Conservation (phyloP, 306 rosid species). For the Pterocarpus macrocarpus region DNA sequence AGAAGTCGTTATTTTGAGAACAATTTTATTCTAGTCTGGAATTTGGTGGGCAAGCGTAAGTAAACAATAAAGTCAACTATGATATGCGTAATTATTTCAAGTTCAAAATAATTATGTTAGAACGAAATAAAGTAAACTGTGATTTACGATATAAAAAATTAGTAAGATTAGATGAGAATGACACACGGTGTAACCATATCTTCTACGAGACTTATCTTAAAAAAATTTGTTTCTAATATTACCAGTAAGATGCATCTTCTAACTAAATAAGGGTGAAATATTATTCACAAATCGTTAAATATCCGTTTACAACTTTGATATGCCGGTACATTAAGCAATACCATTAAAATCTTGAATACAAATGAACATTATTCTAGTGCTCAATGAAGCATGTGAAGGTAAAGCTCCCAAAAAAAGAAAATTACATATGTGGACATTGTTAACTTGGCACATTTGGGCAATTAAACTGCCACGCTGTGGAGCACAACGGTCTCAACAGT, state of each 20-base stretch:
- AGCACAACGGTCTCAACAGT: constrained; percentile 49
- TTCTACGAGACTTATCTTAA: too few species aligned
- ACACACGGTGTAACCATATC: too few species aligned
- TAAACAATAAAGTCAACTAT: too few species aligned
- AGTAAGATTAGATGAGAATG: too few species aligned
- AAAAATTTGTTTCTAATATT: too few species aligned
- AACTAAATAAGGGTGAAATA: not conserved
- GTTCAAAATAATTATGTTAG: too few species aligned
- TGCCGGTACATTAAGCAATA: constrained; percentile 13
- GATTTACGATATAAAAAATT: too few species aligned
- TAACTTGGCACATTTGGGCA: not conserved
- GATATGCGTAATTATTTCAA: too few species aligned
- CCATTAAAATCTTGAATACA: not conserved
- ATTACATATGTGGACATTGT: not conserved
- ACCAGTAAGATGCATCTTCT: not conserved
- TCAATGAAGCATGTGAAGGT: not conserved
- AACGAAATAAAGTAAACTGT: too few species aligned
- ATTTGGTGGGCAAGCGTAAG: too few species aligned
- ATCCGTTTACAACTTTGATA: not conserved
- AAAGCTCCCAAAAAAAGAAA: not conserved
- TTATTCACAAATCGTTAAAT: not conserved
- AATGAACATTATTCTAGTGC: constrained; percentile 14
- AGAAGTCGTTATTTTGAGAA: too few species aligned
- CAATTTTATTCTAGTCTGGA: too few species aligned
- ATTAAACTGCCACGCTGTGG: constrained; percentile 39